Conservation (phyloP, 2,329 filamentous ascomycete genomes). For the Nemania abortiva region DNA sequence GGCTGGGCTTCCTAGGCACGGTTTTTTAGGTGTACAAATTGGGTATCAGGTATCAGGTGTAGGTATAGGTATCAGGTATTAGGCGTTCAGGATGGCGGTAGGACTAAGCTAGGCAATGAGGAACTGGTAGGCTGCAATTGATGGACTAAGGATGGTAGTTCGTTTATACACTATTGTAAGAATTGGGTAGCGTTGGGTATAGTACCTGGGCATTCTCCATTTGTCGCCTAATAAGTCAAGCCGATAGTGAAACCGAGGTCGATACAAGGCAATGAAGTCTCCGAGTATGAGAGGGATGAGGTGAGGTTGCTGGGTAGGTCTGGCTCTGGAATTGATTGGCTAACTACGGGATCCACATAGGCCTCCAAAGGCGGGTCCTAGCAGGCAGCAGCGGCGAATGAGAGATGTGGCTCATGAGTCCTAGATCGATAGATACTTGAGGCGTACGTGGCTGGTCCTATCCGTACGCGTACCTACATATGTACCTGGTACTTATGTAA, state of each 20-base stretch:
- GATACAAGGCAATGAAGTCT: conserved; percentile 24
- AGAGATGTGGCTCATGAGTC: conserved; percentile 31
- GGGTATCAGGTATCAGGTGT: conserved; percentile 3
- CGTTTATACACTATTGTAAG: background rate
- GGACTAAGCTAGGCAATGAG: conserved; percentile 24
- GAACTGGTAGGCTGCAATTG: conserved; percentile 21
- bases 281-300: conserved; percentile 23
- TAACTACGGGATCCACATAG: background rate
- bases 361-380: conserved; percentile 17
- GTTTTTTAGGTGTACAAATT: conserved; percentile 21
- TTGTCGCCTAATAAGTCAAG: conserved; percentile 25
- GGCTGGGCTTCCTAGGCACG: conserved; percentile 19
- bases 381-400: conserved; percentile 30
- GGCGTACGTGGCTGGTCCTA: conserved; percentile 31
- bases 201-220: conserved; percentile 11
- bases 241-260: conserved; percentile 3
- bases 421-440: conserved; percentile 9
- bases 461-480: background rate
- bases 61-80: too few species aligned
- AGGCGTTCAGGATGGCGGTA: conserved; percentile 34
- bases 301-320: conserved; percentile 33
- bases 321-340: conserved; percentile 24
- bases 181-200: conserved; percentile 11
- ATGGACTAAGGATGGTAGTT: conserved; percentile 1
- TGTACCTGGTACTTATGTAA: background rate